These are phyloP conservation scores for Globisporangium nodosum DNA, from an alignment of 352 stramenopile genomes.

Conservation along the genomic window DNA sequence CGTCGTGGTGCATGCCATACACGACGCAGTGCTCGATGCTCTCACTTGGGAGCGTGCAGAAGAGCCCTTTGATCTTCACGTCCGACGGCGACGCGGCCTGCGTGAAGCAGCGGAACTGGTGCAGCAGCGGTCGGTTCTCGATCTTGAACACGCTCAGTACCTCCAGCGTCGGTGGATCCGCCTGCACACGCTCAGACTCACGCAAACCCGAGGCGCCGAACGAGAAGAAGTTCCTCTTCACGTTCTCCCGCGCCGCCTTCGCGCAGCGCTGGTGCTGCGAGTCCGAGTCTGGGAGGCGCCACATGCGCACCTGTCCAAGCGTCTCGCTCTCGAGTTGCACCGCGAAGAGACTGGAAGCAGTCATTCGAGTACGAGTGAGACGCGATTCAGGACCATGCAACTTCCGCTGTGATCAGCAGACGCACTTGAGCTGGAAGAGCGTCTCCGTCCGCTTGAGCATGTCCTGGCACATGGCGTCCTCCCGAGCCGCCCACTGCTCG, in stretches of 20 bases:
- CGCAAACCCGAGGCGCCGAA: not conserved
- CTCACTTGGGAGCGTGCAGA: slow-evolving; percentile 50
- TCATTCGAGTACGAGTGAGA: not conserved
- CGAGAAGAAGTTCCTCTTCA: slow-evolving; percentile 49
- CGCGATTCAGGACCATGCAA: not conserved
- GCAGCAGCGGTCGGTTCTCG: slow-evolving; percentile 56
- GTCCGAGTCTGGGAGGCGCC: slow-evolving; percentile 34
- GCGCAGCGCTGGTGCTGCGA: slow-evolving; percentile 52
- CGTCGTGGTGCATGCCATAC: slow-evolving; percentile 45
- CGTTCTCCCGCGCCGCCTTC: slow-evolving; percentile 66
- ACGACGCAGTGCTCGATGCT: slow-evolving; percentile 54
- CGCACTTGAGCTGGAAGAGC: slow-evolving; percentile 43
- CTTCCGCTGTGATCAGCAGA: not conserved
- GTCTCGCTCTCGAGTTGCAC: slow-evolving; percentile 67
- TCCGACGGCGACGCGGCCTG: slow-evolving; percentile 8
- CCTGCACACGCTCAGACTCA: not conserved
- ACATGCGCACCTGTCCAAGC: slow-evolving; percentile 39
- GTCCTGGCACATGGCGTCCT: slow-evolving; percentile 23
- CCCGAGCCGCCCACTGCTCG: slow-evolving; percentile 20
- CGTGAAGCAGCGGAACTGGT: slow-evolving; percentile 50
- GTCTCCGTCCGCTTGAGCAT: slow-evolving; percentile 28
- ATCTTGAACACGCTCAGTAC: slow-evolving; percentile 80
- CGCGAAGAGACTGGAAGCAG: slow-evolving; percentile 36
- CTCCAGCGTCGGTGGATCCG: slow-evolving; percentile 23
- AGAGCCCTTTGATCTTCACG: slow-evolving; percentile 73